Percentiles rank a stretch among this genome's conserved stretches.
These are phyloP conservation scores for Raddia guianensis DNA, from an alignment of 176 grass and related monocot genomes.

Conservation along the genomic window DNA sequence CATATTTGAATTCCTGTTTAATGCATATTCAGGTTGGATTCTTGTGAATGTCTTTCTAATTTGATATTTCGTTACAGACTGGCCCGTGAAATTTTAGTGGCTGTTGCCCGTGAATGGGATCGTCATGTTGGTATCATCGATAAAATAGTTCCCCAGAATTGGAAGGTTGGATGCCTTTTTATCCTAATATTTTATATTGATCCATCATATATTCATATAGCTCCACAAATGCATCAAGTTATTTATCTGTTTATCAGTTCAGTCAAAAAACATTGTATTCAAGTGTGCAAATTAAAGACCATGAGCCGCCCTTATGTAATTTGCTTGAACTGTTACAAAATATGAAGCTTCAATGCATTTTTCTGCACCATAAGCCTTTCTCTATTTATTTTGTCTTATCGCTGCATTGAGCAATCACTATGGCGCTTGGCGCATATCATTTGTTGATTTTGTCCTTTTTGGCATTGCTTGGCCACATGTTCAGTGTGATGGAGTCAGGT, in stretches of 20 bases:
- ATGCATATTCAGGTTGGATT: slow-evolving; percentile 24
- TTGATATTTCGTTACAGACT: slow-evolving; percentile 53
- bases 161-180: slow-evolving; percentile 69
- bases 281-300: neutral
- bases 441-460: slow-evolving; percentile 1
- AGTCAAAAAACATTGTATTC: neutral
- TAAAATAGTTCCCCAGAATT: slow-evolving; percentile 88
- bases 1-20: slow-evolving; percentile 27
- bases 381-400: slow-evolving; percentile 3
- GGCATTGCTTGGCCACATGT: neutral
- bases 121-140: slow-evolving; percentile 75
- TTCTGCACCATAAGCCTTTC: neutral
- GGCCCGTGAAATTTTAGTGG: slow-evolving; percentile 71
- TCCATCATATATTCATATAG: slow-evolving; percentile 26
- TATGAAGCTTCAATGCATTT: neutral
- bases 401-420: neutral
- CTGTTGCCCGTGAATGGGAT: slow-evolving; percentile 81
- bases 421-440: neutral
- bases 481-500: slow-evolving; percentile 6
- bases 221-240: neutral
- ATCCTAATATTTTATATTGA: neutral
- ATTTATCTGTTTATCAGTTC: slow-evolving; percentile 11
- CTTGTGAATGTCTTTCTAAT: slow-evolving; percentile 39
- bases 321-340: neutral
- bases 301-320: neutral